Evolutionary conservation across 78 protist species (phyloP).

Genomic region (Mastigamoeba balamuthi): DNA sequence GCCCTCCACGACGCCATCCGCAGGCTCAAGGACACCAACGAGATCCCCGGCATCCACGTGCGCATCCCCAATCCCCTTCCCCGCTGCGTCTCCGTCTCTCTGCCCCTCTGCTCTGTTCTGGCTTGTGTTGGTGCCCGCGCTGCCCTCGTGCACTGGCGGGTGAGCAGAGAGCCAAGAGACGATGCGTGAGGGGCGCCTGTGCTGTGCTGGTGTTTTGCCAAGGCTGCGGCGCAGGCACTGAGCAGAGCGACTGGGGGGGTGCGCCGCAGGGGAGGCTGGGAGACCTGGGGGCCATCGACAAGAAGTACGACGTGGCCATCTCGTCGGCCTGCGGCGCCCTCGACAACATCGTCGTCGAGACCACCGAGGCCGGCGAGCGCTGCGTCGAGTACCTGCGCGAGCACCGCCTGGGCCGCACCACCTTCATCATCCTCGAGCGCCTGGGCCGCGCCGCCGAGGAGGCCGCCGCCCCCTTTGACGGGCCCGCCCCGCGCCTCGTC

Average conservation of each 20-base stretch:
- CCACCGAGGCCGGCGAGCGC: constrained; percentile 42
- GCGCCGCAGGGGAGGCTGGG: constrained; percentile 94
- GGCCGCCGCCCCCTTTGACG: neutral
- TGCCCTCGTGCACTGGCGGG: too few relatives aligned
- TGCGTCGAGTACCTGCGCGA: constrained; percentile 25
- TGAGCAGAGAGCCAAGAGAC: too few relatives aligned
- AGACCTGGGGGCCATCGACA: constrained; percentile 88
- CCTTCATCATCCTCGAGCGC: constrained; percentile 92
- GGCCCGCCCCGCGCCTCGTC: constrained; percentile 39
- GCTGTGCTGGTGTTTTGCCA: too few relatives aligned
- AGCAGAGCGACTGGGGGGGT: too few relatives aligned
- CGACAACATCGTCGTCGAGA: constrained; percentile 87
- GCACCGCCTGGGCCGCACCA: constrained; percentile 75
- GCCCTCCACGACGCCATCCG: constrained; percentile 31
- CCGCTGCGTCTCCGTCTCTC: too few relatives aligned
- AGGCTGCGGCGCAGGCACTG: too few relatives aligned
- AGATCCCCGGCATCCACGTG: constrained; percentile 53
- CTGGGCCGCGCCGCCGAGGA: too few relatives aligned
- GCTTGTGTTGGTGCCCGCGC: too few relatives aligned
- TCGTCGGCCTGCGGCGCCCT: constrained; percentile 74
- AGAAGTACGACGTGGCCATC: constrained; percentile 88
- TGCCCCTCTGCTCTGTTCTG: too few relatives aligned
- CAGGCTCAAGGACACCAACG: constrained; percentile 12
- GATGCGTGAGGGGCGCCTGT: too few relatives aligned
- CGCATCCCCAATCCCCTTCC: too few relatives aligned